Percentiles rank a stretch among this genome's conserved stretches.
Evolutionary conservation across 163 green algal species (phyloP).

Genomic region (Scenedesmus sp.): DNA sequence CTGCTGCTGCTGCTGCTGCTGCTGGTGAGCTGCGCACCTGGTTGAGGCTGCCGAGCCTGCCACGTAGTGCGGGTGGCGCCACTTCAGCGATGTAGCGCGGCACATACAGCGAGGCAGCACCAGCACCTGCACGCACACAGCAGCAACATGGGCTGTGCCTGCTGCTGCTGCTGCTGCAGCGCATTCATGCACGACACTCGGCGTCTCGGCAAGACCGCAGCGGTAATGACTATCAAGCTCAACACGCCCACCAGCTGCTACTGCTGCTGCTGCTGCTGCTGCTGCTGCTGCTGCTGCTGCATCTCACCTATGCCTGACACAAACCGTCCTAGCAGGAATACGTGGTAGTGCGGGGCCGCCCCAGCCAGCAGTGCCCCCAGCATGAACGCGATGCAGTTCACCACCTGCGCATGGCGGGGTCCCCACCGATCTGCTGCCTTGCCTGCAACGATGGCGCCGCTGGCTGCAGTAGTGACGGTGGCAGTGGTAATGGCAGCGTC

Average conservation of each 20-base stretch:
- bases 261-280: not conserved
- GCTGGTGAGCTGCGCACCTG: constrained; percentile 52
- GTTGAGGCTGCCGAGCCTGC: constrained; percentile 65
- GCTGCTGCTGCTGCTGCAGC: not conserved
- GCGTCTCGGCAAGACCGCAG: not conserved
- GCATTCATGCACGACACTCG: too few relatives aligned
- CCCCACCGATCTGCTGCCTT: constrained; percentile 65
- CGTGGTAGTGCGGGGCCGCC: not conserved
- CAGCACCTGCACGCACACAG: constrained; percentile 55
- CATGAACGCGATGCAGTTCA: constrained; percentile 36
- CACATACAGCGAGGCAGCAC: constrained; percentile 68
- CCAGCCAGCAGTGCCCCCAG: not conserved
- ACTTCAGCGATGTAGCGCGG: constrained; percentile 78
- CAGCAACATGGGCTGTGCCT: not conserved
- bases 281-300: not conserved
- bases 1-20: not conserved
- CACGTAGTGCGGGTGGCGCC: constrained; percentile 66
- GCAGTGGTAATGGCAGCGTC: not conserved
- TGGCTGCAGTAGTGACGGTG: constrained; percentile 52
- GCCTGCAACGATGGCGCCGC: constrained; percentile 65
- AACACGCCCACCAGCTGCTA: not conserved
- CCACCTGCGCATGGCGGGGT: constrained; percentile 55
- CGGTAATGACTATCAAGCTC: not conserved
- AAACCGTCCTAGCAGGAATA: constrained; percentile 14
- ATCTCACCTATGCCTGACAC: constrained; percentile 26